phyloP scores from a whole-genome alignment of 2,329 filamentous ascomycete genomes.

The Rutstroemia sydowiana region DNA sequence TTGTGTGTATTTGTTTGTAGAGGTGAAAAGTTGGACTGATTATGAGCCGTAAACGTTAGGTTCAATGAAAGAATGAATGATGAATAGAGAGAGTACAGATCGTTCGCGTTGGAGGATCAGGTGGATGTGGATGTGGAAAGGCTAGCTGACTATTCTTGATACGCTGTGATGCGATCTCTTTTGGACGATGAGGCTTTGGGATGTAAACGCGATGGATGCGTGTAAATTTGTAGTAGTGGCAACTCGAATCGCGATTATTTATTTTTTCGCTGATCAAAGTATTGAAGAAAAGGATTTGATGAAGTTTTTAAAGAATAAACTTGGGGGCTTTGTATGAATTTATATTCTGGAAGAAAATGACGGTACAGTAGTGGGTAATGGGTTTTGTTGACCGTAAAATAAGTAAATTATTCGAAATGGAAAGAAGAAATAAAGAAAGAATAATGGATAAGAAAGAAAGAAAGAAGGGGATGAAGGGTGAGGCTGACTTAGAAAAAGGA shows the following conservation, averaged over 20 bases:
- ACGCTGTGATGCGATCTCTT: constrained; percentile 18
- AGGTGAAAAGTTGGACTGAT: constrained; percentile 21
- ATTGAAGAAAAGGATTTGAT: neutral
- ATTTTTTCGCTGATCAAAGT: constrained; percentile 18
- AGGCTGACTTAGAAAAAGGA: neutral
- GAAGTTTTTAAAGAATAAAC: neutral
- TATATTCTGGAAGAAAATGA: neutral
- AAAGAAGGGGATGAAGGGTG: neutral
- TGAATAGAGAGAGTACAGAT: constrained; percentile 20
- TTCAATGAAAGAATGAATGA: constrained; percentile 24
- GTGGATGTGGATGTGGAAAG: constrained; percentile 17
- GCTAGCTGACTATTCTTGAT: constrained; percentile 26
- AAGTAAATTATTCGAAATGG: no score
- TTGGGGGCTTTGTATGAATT: neutral
- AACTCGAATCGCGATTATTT: constrained; percentile 21
- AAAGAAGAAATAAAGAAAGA: no score
- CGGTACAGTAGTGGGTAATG: neutral
- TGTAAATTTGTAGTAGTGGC: constrained; percentile 13
- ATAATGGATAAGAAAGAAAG: neutral
- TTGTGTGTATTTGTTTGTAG: no score
- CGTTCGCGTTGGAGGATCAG: constrained; percentile 17
- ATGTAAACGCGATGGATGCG: constrained; percentile 5
- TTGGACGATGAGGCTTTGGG: constrained; percentile 18
- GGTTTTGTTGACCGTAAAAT: no score
- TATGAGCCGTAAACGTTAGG: constrained; percentile 25